A percentile compares a stretch with the other conserved stretches of the same genome.
Evolutionary conservation across 179 eudicot species (phyloP).

Genomic region (Spergularia azorica): DNA sequence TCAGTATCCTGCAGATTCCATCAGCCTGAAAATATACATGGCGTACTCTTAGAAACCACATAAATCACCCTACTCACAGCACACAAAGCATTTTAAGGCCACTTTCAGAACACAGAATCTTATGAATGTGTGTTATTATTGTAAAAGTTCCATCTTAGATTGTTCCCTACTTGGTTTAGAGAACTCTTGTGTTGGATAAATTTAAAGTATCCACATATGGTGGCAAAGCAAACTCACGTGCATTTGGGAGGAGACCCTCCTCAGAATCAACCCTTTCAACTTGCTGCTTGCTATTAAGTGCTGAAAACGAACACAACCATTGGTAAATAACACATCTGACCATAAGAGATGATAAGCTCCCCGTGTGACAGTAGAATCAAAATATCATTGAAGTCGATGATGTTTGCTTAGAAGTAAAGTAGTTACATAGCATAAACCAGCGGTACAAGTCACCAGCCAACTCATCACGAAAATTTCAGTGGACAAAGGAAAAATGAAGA

Average conservation of each 20-base stretch:
- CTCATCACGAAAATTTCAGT: not conserved
- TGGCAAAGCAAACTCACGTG: conserved; percentile 52
- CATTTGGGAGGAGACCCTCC: conserved; percentile 58
- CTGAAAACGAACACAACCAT: conserved; percentile 43
- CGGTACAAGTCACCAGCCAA: not conserved
- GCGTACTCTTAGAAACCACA: not conserved
- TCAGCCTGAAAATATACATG: conserved; percentile 51
- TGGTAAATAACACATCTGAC: conserved; percentile 11
- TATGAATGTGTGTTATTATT: not conserved
- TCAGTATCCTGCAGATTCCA: conserved; percentile 70
- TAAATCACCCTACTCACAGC: not conserved
- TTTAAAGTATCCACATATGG: not conserved
- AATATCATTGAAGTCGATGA: not conserved
- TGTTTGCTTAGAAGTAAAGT: not conserved
- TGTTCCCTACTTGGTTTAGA: not conserved
- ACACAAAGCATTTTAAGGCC: not conserved
- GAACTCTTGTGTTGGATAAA: not conserved
- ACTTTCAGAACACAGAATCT: not conserved
- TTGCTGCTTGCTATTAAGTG: conserved; percentile 55
- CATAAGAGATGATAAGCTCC: not conserved
- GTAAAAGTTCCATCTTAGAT: not conserved
- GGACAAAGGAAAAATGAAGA: not conserved
- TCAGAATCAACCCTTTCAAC: conserved; percentile 55
- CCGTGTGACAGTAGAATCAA: not conserved
- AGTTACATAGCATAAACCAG: not conserved